phyloP scores from a whole-genome alignment of 345 rosid genomes.

The Firmiana major region DNA sequence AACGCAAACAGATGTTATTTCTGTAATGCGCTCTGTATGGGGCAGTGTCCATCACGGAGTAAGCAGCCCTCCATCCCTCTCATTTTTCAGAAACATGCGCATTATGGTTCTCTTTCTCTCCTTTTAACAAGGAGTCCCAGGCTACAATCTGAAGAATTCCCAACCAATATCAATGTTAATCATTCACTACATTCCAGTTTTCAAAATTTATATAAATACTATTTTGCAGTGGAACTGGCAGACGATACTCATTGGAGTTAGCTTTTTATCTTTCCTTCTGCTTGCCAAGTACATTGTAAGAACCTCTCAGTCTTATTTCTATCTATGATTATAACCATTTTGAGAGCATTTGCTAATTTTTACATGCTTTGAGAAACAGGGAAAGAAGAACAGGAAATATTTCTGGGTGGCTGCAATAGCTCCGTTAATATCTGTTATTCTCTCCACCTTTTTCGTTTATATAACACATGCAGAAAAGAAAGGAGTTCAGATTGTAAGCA shows the following conservation, averaged over 20 bases:
- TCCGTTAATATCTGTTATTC: constrained; percentile 72
- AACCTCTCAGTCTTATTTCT: not conserved
- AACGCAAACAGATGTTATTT: constrained; percentile 58
- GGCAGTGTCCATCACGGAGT: constrained; percentile 66
- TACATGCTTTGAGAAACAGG: constrained; percentile 41
- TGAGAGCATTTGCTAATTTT: constrained; percentile 7
- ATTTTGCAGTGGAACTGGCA: constrained; percentile 95
- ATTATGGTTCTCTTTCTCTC: not conserved
- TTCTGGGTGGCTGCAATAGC: constrained; percentile 94
- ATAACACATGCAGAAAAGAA: constrained; percentile 83
- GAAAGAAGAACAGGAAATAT: constrained; percentile 69
- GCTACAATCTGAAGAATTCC: not conserved
- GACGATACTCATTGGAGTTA: constrained; percentile 77
- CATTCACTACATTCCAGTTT: not conserved
- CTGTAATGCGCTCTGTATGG: constrained; percentile 72
- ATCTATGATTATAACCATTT: not conserved
- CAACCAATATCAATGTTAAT: not conserved
- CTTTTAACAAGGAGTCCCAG: not conserved
- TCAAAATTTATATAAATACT: constrained; percentile 6
- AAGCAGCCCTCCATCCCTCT: constrained; percentile 18
- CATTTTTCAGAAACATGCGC: not conserved
- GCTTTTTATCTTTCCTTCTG: constrained; percentile 75
- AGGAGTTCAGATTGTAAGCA: constrained; percentile 83
- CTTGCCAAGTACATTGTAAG: constrained; percentile 75
- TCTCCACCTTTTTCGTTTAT: constrained; percentile 86